Conservation (phyloP, 2,329 filamentous ascomycete species). For the Scedosporium dehoogii region DNA sequence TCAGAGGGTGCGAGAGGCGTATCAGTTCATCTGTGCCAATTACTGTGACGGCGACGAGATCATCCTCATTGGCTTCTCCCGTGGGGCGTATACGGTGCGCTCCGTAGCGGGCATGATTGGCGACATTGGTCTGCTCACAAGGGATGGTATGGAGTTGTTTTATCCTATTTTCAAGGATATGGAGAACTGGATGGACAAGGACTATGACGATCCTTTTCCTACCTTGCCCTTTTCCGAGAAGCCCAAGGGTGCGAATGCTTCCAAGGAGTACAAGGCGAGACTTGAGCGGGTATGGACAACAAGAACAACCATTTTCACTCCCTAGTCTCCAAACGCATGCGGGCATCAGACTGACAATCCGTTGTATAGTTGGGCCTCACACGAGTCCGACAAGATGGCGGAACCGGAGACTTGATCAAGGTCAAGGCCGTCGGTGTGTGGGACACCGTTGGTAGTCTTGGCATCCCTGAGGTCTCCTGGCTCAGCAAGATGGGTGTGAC, state of each 20-base stretch:
- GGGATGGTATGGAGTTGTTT: conserved; percentile 43
- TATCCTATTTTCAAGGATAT: conserved; percentile 47
- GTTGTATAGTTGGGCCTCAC: conserved; percentile 1
- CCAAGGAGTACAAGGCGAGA: conserved; percentile 29
- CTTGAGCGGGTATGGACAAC: conserved; percentile 28
- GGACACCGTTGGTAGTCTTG: conserved; percentile 32
- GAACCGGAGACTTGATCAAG: conserved; percentile 7
- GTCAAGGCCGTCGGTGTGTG: conserved; percentile 34
- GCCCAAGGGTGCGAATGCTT: conserved; percentile 32
- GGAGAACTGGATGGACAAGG: conserved; percentile 38
- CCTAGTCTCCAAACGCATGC: background rate
- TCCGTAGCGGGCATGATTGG: conserved; percentile 44
- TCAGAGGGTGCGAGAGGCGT: conserved; percentile 49
- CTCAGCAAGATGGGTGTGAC: conserved; percentile 36
- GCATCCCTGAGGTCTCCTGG: conserved; percentile 33
- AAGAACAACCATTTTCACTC: conserved; percentile 7
- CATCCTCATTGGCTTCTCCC: conserved; percentile 45
- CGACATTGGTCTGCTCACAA: conserved; percentile 39
- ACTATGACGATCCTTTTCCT: conserved; percentile 38
- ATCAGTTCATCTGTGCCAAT: conserved; percentile 52
- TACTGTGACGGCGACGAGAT: conserved; percentile 49
- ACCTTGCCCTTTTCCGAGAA: conserved; percentile 36
- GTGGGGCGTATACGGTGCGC: conserved; percentile 49
- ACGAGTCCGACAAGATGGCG: background rate
- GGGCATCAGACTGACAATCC: background rate